These are phyloP conservation scores for Amanita rimosa DNA, from an alignment of 768 basidiomycete genomes.

Conservation along the genomic window DNA sequence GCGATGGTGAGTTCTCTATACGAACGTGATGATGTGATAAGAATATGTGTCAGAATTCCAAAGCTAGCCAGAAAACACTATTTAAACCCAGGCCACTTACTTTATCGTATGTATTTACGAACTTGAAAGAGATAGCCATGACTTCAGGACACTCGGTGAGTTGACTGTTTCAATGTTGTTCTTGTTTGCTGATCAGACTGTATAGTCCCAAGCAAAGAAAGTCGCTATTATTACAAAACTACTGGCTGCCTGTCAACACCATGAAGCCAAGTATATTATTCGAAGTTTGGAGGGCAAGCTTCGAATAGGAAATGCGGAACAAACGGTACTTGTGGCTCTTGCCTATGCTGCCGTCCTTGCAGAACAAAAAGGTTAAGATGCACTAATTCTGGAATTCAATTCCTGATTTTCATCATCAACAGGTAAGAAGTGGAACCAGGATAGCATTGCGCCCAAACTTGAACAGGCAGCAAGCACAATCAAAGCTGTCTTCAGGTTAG, in stretches of 20 bases:
- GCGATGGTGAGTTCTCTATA: conserved; percentile 43
- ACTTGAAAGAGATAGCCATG: conserved; percentile 81
- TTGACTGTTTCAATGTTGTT: neutral
- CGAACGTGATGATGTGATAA: neutral
- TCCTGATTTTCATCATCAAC: conserved; percentile 25
- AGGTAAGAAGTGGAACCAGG: conserved; percentile 62
- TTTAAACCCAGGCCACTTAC: conserved; percentile 93
- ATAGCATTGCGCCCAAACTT: conserved; percentile 58
- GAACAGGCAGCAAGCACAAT: conserved; percentile 70
- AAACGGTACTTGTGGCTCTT: conserved; percentile 89
- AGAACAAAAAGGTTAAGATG: conserved; percentile 40
- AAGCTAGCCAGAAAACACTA: conserved; percentile 85
- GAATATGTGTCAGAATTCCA: conserved; percentile 58
- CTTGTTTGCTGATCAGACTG: conserved; percentile 3
- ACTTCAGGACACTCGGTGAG: conserved; percentile 72
- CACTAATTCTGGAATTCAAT: neutral
- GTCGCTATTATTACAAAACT: conserved; percentile 92
- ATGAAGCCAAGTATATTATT: conserved; percentile 94
- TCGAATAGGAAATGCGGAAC: conserved; percentile 93
- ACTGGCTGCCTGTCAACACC: conserved; percentile 81
- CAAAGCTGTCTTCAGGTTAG: conserved; percentile 88
- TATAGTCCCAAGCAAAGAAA: conserved; percentile 88
- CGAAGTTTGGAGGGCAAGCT: conserved; percentile 95
- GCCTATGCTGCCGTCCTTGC: conserved; percentile 85
- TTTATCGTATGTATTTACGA: conserved; percentile 81